Evolutionary conservation across 2,329 filamentous ascomycete genomes (phyloP).

Genomic region (Fusarium globosum): DNA sequence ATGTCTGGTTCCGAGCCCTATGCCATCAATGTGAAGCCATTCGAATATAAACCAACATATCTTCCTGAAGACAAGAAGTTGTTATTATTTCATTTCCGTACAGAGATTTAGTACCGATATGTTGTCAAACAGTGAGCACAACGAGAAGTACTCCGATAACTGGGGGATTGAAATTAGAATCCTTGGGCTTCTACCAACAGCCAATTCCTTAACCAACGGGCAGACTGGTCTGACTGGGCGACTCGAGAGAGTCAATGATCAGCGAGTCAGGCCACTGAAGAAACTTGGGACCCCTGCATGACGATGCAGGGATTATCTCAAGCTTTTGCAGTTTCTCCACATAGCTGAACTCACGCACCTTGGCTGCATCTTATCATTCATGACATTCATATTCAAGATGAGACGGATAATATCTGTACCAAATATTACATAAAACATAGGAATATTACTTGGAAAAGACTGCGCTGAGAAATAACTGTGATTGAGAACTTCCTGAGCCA

Average conservation of each 20-base stretch:
- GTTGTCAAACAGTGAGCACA: rapidly evolving
- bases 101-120: rapidly evolving
- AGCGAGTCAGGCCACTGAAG: neutral
- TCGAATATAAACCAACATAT: too few species aligned
- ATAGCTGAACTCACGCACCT: neutral
- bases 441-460: rapidly evolving
- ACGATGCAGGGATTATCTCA: neutral
- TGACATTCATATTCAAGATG: neutral
- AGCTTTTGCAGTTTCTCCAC: neutral
- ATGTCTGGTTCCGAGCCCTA: too few species aligned
- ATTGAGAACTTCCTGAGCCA: neutral
- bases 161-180: too few species aligned
- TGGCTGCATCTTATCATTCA: neutral
- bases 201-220: neutral
- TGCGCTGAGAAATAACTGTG: rapidly evolving
- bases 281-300: neutral
- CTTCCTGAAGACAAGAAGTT: too few species aligned
- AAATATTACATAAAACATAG: rapidly evolving
- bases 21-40: too few species aligned
- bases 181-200: too few species aligned
- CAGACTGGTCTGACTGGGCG: neutral
- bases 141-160: neutral
- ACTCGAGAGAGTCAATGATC: neutral
- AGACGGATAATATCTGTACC: rapidly evolving
- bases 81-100: too few species aligned